Conservation (phyloP, 164 flowering plant genomes). For the Magnolia kwangsiensis region DNA sequence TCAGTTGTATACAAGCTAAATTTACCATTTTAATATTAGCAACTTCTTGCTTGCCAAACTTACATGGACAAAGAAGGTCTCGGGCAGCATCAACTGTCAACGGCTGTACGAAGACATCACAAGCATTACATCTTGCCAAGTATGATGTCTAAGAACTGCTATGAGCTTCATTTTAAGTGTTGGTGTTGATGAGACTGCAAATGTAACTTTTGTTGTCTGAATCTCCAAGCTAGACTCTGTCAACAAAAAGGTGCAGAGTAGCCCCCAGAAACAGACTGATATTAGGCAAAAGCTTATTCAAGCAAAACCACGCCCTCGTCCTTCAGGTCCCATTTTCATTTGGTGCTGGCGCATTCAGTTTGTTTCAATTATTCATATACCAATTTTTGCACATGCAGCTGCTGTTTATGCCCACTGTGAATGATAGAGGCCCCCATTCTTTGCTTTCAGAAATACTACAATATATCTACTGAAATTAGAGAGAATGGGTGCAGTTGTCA, state of each 20-base stretch:
- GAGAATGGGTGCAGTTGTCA: background rate
- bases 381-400: too few species aligned
- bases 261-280: slow-evolving; percentile 55
- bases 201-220: background rate
- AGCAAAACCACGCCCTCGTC: slow-evolving; percentile 54
- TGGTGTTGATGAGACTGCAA: background rate
- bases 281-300: slow-evolving; percentile 45
- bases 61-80: slow-evolving; percentile 78
- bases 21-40: slow-evolving; percentile 33
- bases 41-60: slow-evolving; percentile 74
- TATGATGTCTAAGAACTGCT: slow-evolving; percentile 26
- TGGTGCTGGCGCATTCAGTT: background rate
- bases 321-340: slow-evolving; percentile 51
- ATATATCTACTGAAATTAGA: too few species aligned
- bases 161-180: background rate
- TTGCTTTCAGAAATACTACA: too few species aligned
- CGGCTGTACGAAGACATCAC: slow-evolving; percentile 80
- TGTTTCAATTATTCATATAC: background rate
- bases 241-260: slow-evolving; percentile 78
- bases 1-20: slow-evolving; percentile 15
- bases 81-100: slow-evolving; percentile 77
- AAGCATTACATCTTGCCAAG: slow-evolving; percentile 92
- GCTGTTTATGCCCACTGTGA: too few species aligned
- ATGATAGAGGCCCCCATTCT: too few species aligned
- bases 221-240: slow-evolving; percentile 49